Evolutionary conservation across 2,329 filamentous ascomycete genomes (phyloP), one percentile per base, ranked within the genome.

Genomic region (Alternaria ethzedia): DNA sequence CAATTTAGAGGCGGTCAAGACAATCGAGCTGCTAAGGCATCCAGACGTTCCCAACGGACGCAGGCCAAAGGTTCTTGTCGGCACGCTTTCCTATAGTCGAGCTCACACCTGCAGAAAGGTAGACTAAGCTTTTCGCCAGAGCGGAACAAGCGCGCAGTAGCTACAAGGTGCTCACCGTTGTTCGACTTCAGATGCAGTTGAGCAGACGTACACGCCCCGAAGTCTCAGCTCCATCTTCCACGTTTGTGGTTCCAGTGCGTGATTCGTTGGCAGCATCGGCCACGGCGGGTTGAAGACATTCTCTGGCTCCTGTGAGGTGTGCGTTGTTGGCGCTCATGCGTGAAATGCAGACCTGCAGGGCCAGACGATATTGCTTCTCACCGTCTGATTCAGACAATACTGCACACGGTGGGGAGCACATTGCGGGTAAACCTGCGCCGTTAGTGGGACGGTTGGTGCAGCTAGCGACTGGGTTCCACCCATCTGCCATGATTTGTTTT

Each of bases 321-420:
- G 52, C 32, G 21, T 43, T 54, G 30, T 32, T 54, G 32, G 17
- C 30, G 49, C 30, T 41, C 30, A 10, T 54, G 51, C n/a, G 54
- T 59, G 43, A 52, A 28, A 50, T 30, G 23, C 36, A 52, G 43
- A 26, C 45, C 44, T 67, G 57, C 57, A 36, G 30, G 30, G 49
- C 49, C 49, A 52, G 30, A 63, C 32, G 60, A 54, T 50, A 49
- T 54, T 59, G 47, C 28, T 51, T 60, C 63, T 74, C 71, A 75
- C 70, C 71, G 73, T 76, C 72, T 74, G 71, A 70, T 71, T 50
- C 43, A 52, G 26, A 52, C 47, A 51, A 47, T 45, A 23, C 36
- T 41, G 36, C 36, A 41, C 25, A 25, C 15, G 55, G 51, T 59
- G 59, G 59, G 44, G 59, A 62, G 54, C 54, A 59, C 41, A 47